Percentiles rank a stretch among this genome's conserved stretches.
These are phyloP conservation scores for Exophiala calicioides DNA, from an alignment of 2,329 filamentous ascomycete species.

Conservation along the genomic window DNA sequence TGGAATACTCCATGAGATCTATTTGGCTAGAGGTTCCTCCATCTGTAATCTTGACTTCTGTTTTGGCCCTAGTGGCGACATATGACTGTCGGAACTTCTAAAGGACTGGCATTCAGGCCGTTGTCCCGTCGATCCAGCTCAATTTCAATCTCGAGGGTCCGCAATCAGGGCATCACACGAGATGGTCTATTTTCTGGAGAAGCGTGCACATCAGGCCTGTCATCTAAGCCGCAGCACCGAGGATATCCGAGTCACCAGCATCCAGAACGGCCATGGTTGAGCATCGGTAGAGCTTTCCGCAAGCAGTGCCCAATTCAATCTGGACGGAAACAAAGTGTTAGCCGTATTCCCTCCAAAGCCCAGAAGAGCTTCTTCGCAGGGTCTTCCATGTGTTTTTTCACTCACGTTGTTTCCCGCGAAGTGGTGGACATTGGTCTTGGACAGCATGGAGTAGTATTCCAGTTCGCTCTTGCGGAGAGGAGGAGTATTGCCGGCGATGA, in stretches of 20 bases:
- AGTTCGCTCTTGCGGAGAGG: constrained; percentile 97
- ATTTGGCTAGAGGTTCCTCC: no score
- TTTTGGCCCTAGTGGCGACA: no score
- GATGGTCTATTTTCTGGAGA: neutral
- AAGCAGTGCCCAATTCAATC: constrained; percentile 98
- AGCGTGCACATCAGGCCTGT: neutral
- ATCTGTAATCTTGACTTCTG: no score
- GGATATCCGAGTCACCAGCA: constrained; percentile 97
- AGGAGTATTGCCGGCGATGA: constrained; percentile 93
- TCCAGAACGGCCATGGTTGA: constrained; percentile 96
- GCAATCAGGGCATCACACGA: constrained; percentile 7
- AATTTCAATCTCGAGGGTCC: no score
- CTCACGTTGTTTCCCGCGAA: constrained; percentile 99
- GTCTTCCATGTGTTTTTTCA: constrained; percentile 53
- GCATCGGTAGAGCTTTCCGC: constrained; percentile 98
- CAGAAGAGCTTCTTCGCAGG: constrained; percentile 86
- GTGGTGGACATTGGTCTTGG: constrained; percentile 89
- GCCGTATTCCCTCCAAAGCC: constrained; percentile 82
- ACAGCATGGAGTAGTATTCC: constrained; percentile 61
- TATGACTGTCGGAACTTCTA: neutral
- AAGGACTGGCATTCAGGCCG: neutral
- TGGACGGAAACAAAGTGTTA: constrained; percentile 46
- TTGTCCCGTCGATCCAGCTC: constrained; percentile 4
- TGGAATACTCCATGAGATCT: no score
- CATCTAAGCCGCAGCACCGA: constrained; percentile 55